Percentiles rank a stretch among this genome's conserved stretches.
phyloP scores from a whole-genome alignment of 345 rosid species.

The Schrenkiella parvula region DNA sequence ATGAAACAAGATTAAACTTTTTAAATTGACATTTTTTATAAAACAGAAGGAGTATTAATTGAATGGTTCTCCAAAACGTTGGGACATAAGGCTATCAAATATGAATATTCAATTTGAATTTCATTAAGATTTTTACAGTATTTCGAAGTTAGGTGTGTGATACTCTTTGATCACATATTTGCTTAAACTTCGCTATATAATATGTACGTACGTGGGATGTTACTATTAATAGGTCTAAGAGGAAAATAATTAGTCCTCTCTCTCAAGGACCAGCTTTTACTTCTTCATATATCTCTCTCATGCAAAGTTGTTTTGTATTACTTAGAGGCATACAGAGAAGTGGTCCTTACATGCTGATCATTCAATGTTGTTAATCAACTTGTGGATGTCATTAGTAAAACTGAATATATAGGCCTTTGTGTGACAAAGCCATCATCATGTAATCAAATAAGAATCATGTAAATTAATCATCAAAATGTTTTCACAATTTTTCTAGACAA shows the following conservation, averaged over 20 bases:
- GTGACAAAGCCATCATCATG: neutral
- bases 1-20: no score
- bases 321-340: neutral
- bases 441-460: neutral
- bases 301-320: neutral
- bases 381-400: conserved; percentile 1
- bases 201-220: neutral
- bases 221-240: conserved; percentile 20
- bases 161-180: conserved; percentile 9
- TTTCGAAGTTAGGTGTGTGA: neutral
- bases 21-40: no score
- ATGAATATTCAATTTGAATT: no score
- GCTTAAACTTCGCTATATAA: neutral
- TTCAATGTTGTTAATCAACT: conserved; percentile 10
- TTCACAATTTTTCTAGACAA: neutral
- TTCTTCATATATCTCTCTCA: neutral
- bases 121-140: no score
- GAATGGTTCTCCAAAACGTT: no score
- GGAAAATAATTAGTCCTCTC: neutral
- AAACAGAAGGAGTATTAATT: no score
- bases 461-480: neutral
- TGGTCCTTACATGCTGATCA: conserved; percentile 15
- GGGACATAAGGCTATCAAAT: no score
- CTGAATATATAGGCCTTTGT: neutral
- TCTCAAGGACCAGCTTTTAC: conserved; percentile 17